phyloP scores from a whole-genome alignment of 2,329 filamentous ascomycete species.

The Aspergillus sp. region DNA sequence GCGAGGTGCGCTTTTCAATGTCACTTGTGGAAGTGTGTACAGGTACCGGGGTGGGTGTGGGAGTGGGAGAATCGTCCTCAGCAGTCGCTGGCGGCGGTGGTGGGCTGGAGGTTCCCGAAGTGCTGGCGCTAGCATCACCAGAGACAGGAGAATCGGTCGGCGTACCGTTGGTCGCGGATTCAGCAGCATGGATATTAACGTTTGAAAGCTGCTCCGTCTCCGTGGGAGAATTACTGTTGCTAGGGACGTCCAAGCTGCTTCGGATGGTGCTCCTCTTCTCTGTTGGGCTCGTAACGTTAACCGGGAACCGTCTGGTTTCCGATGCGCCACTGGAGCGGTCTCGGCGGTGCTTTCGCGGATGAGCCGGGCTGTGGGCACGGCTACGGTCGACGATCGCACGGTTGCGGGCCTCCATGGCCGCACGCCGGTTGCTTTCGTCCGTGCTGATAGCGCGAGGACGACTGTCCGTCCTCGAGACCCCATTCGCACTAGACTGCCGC shows the following conservation, averaged over 20 bases:
- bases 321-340: constrained; percentile 64
- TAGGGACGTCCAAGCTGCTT: constrained; percentile 74
- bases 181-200: constrained; percentile 18
- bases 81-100: constrained; percentile 21
- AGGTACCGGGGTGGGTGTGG: constrained; percentile 23
- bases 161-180: constrained; percentile 37
- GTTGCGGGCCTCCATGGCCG: constrained; percentile 87
- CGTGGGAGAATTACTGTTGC: constrained; percentile 43
- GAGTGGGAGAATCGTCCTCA: constrained; percentile 27
- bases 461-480: constrained; percentile 45
- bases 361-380: constrained; percentile 62
- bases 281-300: constrained; percentile 58
- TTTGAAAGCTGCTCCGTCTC: constrained; percentile 24
- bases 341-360: constrained; percentile 55
- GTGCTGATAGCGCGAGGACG: constrained; percentile 83
- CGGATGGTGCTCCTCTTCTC: constrained; percentile 46
- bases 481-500: constrained; percentile 47
- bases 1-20: constrained; percentile 58
- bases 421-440: constrained; percentile 89
- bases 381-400: constrained; percentile 65
- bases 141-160: constrained; percentile 25
- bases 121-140: constrained; percentile 13
- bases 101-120: constrained; percentile 21
- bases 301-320: constrained; percentile 78
- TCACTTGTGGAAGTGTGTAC: constrained; percentile 5